phyloP scores from a whole-genome alignment of 352 stramenopile genomes.

The Vaucheria bursata region DNA sequence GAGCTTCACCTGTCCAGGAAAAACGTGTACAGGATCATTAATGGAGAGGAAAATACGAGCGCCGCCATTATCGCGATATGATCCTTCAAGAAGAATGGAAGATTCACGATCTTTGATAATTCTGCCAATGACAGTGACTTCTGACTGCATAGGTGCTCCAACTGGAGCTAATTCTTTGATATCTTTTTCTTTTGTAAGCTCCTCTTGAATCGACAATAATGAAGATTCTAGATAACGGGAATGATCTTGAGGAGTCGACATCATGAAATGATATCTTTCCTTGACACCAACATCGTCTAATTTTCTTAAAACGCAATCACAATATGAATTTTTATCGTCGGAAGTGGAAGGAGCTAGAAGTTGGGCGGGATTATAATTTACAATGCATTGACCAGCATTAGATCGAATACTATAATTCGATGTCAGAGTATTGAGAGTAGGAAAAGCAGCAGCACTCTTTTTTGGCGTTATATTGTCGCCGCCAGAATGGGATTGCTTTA shows the following conservation, averaged over 20 bases:
- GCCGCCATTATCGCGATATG: conserved; percentile 53
- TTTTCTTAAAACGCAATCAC: conserved; percentile 9
- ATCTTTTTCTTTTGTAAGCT: conserved; percentile 34
- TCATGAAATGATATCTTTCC: conserved; percentile 61
- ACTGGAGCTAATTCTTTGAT: conserved; percentile 58
- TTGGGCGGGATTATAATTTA: not conserved
- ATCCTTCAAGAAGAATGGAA: conserved; percentile 66
- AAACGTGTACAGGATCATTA: conserved; percentile 57
- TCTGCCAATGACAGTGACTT: conserved; percentile 59
- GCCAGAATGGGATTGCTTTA: too few species aligned
- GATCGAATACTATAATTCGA: too few species aligned
- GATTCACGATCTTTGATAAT: conserved; percentile 64
- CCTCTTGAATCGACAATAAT: conserved; percentile 47
- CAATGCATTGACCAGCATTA: not conserved
- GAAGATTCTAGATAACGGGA: conserved; percentile 54
- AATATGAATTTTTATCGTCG: not conserved
- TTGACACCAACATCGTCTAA: conserved; percentile 15
- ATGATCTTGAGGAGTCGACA: conserved; percentile 59
- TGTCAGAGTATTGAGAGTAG: too few species aligned
- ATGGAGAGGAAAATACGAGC: conserved; percentile 60
- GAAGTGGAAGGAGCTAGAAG: not conserved
- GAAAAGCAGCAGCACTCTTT: too few species aligned
- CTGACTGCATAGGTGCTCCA: conserved; percentile 61
- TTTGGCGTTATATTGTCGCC: too few species aligned
- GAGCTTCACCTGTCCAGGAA: conserved; percentile 55